phyloP scores from a whole-genome alignment of 768 basidiomycete genomes.

The Hebeloma cylindrosporum region DNA sequence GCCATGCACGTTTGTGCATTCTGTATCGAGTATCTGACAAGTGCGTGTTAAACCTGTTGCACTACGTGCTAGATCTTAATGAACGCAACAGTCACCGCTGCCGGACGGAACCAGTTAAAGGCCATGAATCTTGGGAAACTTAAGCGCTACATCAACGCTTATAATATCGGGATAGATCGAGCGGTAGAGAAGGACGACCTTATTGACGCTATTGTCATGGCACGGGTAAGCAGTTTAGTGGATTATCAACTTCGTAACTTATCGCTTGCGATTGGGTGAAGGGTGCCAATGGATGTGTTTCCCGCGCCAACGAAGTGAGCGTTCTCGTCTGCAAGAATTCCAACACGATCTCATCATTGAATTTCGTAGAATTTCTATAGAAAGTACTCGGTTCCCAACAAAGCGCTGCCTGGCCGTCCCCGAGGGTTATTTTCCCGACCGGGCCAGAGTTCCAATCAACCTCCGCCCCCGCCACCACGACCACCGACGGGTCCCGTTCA shows the following conservation, averaged over 20 bases:
- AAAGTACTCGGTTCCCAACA: slow-evolving; percentile 59
- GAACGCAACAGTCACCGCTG: slow-evolving; percentile 60
- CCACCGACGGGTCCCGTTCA: slow-evolving; percentile 30
- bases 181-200: slow-evolving; percentile 80
- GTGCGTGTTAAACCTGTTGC: slow-evolving; percentile 34
- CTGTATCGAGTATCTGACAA: slow-evolving; percentile 68
- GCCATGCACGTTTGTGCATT: slow-evolving; percentile 64
- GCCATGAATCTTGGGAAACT: slow-evolving; percentile 57
- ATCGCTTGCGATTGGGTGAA: slow-evolving; percentile 22
- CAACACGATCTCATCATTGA: too few relatives aligned
- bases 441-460: slow-evolving; percentile 26
- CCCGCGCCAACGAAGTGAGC: slow-evolving; percentile 56
- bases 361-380: slow-evolving; percentile 54
- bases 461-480: slow-evolving; percentile 34
- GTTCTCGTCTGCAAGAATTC: background rate
- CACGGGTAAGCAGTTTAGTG: slow-evolving; percentile 43
- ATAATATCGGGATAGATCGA: slow-evolving; percentile 60
- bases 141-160: slow-evolving; percentile 68
- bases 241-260: background rate
- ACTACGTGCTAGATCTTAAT: background rate
- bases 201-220: slow-evolving; percentile 59
- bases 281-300: slow-evolving; percentile 63
- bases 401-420: slow-evolving; percentile 30
- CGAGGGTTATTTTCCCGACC: slow-evolving; percentile 51
- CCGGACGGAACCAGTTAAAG: slow-evolving; percentile 56